Conservation (phyloP, 169 alveolate genomes). For the Plasmodium gaboni region DNA sequence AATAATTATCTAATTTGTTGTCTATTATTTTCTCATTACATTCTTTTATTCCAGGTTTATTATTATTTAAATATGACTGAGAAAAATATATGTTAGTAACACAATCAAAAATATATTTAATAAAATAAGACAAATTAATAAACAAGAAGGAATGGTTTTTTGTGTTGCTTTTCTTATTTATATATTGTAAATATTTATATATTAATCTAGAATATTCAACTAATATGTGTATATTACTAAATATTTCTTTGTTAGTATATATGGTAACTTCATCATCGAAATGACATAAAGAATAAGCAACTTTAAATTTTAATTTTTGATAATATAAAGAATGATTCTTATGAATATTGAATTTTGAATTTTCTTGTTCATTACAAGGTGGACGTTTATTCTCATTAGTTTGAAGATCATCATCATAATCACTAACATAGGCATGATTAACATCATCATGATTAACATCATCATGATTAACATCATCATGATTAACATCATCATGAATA, state of each 20-base stretch:
- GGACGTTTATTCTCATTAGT: neutral
- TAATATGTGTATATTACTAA: slow-evolving; percentile 24
- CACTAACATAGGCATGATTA: neutral
- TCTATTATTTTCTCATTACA: neutral
- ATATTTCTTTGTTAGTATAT: slow-evolving; percentile 2
- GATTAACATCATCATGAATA: neutral
- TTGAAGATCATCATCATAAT: neutral
- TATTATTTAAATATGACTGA: neutral
- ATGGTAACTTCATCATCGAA: slow-evolving; percentile 17
- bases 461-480: neutral
- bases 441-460: neutral
- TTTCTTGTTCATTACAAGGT: neutral
- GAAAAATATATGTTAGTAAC: slow-evolving; percentile 1
- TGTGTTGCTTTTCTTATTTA: slow-evolving; percentile 16
- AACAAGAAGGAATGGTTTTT: slow-evolving; percentile 21
- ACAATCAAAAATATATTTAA: slow-evolving; percentile 34
- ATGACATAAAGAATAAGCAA: slow-evolving; percentile 4
- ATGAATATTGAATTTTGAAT: too few relatives aligned
- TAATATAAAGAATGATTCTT: neutral
- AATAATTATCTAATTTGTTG: neutral
- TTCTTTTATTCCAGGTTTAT: neutral
- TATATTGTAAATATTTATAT: slow-evolving; percentile 15
- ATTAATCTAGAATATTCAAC: slow-evolving; percentile 22
- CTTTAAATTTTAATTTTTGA: neutral
- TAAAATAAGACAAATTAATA: slow-evolving; percentile 14